Evolutionary conservation across 345 rosid genomes (phyloP), one percentile per base, ranked within the genome.

Genomic region (Syzygium aqueum): DNA sequence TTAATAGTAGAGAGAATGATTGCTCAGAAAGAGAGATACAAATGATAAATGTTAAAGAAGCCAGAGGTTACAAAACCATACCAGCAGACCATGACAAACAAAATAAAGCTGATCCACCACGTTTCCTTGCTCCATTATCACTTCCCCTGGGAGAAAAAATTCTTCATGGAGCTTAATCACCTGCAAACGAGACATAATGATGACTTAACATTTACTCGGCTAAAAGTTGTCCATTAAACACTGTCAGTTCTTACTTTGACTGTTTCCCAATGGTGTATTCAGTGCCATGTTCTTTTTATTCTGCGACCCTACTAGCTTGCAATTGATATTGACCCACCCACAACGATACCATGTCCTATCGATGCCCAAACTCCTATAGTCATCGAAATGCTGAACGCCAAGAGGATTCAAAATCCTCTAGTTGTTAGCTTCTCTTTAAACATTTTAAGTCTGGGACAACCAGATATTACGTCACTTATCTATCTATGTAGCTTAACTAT

Each of bases 101-200:
- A 98, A 96, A 90, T 96, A 98, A 84, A 97, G 94, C 59, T 97
- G 97, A 92, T 97, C 99, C 46, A 95, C 98, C 12, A 92, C 98
- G 80, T 91, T 93, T 84, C 99, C 99, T 88, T 94, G 99, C 91
- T 95, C 98, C 93, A 95, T 90, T 88, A 97, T 93, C 80, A 96
- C 95, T 94, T 97, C 99, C 89, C 99, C 98, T 1, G 99, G 99
- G 85, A 97, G 98, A 91, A 94, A 96, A 90, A 96, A 96, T 88
- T 97, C 99, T 93, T 97, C 99, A 89, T 97, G 99, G 65, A 97
- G 94, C 89, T 92, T 94, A 85, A 90, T 93, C 49, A 92, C 98
- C 98, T 95, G 91, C 65, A 85, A 90, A 53, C 53, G 50, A 84
- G 46, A 88, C 67, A 84, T 86, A 87, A 46, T 43, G 78, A 17